Evolutionary conservation across 768 basidiomycete species (phyloP), one percentile per base, ranked within the genome.

Genomic region (Cyclocybe cylindracea): DNA sequence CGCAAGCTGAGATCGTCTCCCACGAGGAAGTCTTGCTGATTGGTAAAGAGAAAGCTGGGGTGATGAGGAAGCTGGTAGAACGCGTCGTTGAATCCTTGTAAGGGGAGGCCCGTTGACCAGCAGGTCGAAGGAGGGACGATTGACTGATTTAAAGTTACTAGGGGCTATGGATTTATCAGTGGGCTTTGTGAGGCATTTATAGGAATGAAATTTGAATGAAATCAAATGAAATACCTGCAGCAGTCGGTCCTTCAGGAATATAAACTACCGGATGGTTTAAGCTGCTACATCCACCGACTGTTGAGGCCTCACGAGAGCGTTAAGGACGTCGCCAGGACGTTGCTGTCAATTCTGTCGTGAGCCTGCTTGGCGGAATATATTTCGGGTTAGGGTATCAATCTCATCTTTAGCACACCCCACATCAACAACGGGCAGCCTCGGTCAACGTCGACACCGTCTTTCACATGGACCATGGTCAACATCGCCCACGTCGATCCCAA

Each of bases 21-120:
- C 91, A 94, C 60, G 88, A 83, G 8, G 91, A 94, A 64, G 92
- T 94, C 11, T 69, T 95, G 10, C 68, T 69, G 9, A 73, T 82
- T 19, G 86, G 91, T 9, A 79, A 69, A 59, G 69, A 77, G 61
- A 91, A 89, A 66, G 88, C 84, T 3, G 83, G 86, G 31, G 75
- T 85, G 33, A 84, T 95, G 83, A 82, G 80, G 66, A 69, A 66
- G 45, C 69, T 95, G 37, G 90, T 95, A 7, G 82, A 82, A 53
- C 75, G 70, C 58, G 78, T 92, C 13, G 80, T 89, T 10, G 78
- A 71, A 37, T 53, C 54, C 6, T 38, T 61, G 16, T 60, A 45
- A 48, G 16, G 6, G 24, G 24, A 4, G 16, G 36, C 16, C 16
- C 48, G 39, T 31, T 29, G 37, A 38, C 37, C 11, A 38, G 11